Conservation (phyloP, 495 filamentous ascomycete genomes). For the Penicillium subrubescens region DNA sequence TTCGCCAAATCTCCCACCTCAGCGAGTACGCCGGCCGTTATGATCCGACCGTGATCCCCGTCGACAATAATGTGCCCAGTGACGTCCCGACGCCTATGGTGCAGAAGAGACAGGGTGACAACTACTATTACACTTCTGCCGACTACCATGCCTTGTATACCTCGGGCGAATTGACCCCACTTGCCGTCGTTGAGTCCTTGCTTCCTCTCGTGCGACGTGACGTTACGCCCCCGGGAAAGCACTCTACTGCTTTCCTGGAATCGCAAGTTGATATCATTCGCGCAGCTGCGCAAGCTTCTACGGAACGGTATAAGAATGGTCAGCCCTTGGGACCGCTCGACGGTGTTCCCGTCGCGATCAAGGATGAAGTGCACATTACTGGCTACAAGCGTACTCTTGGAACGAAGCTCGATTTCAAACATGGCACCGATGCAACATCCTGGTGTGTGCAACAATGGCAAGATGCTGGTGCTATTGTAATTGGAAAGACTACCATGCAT, state of each 20-base stretch:
- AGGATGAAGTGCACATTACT: slow-evolving; percentile 76
- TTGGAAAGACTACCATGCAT: slow-evolving; percentile 92
- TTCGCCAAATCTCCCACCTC: slow-evolving; percentile 61
- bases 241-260: slow-evolving; percentile 70
- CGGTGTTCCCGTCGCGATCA: slow-evolving; percentile 84
- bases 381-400: slow-evolving; percentile 72
- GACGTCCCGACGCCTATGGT: slow-evolving; percentile 32
- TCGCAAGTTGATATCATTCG: slow-evolving; percentile 60
- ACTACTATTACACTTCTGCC: slow-evolving; percentile 65
- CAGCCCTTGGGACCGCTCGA: slow-evolving; percentile 69
- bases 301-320: slow-evolving; percentile 66
- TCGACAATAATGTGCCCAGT: slow-evolving; percentile 35
- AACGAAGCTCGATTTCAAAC: slow-evolving; percentile 58
- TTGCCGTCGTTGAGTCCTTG: slow-evolving; percentile 67
- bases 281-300: slow-evolving; percentile 69
- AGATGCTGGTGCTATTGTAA: slow-evolving; percentile 76
- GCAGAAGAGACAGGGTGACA: slow-evolving; percentile 35
- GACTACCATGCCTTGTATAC: slow-evolving; percentile 78
- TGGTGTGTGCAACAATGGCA: slow-evolving; percentile 79
- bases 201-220: slow-evolving; percentile 69
- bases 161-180: slow-evolving; percentile 68
- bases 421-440: slow-evolving; percentile 51
- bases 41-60: slow-evolving; percentile 84
- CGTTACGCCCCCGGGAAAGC: slow-evolving; percentile 50
- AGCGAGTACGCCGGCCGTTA: slow-evolving; percentile 63